phyloP scores from a whole-genome alignment of 441 rosid genomes.

The Syzygium syzygioides region DNA sequence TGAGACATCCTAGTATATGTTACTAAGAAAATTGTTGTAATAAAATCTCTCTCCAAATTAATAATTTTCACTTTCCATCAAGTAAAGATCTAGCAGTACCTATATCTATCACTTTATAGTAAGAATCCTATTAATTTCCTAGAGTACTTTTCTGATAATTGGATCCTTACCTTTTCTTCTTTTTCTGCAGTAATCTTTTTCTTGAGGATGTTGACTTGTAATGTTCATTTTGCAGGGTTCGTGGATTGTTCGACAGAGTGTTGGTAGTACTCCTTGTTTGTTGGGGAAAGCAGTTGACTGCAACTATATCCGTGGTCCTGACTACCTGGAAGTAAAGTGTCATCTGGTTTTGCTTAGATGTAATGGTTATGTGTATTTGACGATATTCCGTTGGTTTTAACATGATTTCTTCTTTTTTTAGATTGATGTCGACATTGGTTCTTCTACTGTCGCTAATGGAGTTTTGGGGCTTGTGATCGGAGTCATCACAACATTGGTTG shows the following conservation, averaged over 20 bases:
- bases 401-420: conserved; percentile 17
- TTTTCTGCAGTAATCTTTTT: not conserved
- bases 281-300: conserved; percentile 97
- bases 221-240: conserved; percentile 59
- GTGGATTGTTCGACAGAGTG: conserved; percentile 99
- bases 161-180: not conserved
- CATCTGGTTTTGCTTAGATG: not conserved
- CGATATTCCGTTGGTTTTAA: not conserved
- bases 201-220: not conserved
- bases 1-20: not conserved
- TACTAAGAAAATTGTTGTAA: not conserved
- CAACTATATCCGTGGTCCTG: conserved; percentile 81
- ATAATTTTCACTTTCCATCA: not conserved
- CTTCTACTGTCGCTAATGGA: conserved; percentile 98
- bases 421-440: conserved; percentile 98
- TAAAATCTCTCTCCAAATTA: not conserved
- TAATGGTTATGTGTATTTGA: not conserved
- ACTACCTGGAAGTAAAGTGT: conserved; percentile 68
- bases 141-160: not conserved
- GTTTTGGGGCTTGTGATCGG: conserved; percentile 96
- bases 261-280: conserved; percentile 98
- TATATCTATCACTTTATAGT: not conserved
- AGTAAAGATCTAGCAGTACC: not conserved
- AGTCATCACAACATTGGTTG: conserved; percentile 88
- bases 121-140: not conserved